phyloP scores from a whole-genome alignment of 805 yeast species.

The Zygoascus tannicola region DNA sequence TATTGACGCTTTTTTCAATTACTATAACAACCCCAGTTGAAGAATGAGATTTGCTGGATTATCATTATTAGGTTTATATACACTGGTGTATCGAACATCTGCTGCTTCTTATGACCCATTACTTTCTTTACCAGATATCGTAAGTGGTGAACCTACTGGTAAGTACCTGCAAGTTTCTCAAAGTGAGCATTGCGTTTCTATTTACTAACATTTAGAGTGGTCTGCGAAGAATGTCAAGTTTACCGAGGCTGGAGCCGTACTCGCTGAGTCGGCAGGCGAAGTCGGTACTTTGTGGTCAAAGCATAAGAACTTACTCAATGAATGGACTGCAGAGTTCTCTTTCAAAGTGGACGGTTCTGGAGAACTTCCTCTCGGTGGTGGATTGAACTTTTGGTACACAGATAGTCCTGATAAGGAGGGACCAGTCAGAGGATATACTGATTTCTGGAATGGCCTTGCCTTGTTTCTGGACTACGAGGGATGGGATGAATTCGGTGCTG shows the following conservation, averaged over 20 bases:
- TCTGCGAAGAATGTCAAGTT: not conserved
- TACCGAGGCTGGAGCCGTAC: not conserved
- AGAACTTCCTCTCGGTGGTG: slow-evolving; percentile 26
- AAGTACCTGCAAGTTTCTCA: not conserved
- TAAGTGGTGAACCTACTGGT: not conserved
- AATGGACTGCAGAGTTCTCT: slow-evolving; percentile 29
- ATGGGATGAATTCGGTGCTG: slow-evolving; percentile 15
- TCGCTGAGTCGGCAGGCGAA: not conserved
- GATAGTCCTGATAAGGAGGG: slow-evolving; percentile 22
- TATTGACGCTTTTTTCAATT: too few species aligned
- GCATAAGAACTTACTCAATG: slow-evolving; percentile 20
- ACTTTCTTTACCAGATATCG: not conserved
- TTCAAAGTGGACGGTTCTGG: slow-evolving; percentile 26
- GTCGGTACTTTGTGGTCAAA: slow-evolving; percentile 29
- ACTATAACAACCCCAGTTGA: too few species aligned
- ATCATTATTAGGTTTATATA: too few species aligned
- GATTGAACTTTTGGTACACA: slow-evolving; percentile 32
- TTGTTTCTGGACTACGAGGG: slow-evolving; percentile 30
- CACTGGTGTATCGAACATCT: too few species aligned
- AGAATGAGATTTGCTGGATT: too few species aligned
- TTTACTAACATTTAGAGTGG: not conserved
- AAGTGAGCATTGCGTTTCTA: not conserved
- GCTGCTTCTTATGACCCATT: not conserved
- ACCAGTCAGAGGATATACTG: slow-evolving; percentile 30
- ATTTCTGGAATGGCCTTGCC: slow-evolving; percentile 34